Conservation (phyloP, 2,329 filamentous ascomycete genomes). For the Venturia carpophila region DNA sequence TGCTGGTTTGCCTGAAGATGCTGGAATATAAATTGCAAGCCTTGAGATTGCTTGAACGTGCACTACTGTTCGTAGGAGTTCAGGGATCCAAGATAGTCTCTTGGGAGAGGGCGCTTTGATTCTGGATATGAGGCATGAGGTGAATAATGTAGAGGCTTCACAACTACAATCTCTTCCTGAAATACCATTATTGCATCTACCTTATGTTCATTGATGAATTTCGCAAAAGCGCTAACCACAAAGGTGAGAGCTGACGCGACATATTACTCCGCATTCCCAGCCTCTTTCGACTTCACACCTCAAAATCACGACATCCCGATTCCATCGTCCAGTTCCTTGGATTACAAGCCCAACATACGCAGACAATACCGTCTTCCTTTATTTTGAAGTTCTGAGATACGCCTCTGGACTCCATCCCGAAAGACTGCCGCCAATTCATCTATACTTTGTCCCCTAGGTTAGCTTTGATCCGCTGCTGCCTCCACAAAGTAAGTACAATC, state of each 20-base stretch:
- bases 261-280: conserved; percentile 1
- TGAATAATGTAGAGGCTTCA: background rate
- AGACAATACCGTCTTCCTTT: background rate
- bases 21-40: conserved; percentile 16
- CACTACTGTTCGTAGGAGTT: background rate
- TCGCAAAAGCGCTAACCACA: background rate
- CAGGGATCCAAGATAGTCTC: background rate
- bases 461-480: background rate
- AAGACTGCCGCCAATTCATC: background rate
- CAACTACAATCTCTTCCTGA: background rate
- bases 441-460: background rate
- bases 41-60: background rate
- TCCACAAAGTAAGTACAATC: background rate
- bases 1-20: conserved; percentile 57
- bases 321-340: background rate
- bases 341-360: background rate
- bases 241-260: background rate
- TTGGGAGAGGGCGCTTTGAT: background rate
- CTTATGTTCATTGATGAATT: background rate
- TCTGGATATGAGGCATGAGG: conserved; percentile 11
- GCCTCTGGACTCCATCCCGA: background rate
- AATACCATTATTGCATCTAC: background rate
- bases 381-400: background rate
- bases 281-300: background rate
- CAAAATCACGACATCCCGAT: background rate